phyloP scores from a whole-genome alignment of 2,329 filamentous ascomycete genomes.

The Fusarium tuaranense region DNA sequence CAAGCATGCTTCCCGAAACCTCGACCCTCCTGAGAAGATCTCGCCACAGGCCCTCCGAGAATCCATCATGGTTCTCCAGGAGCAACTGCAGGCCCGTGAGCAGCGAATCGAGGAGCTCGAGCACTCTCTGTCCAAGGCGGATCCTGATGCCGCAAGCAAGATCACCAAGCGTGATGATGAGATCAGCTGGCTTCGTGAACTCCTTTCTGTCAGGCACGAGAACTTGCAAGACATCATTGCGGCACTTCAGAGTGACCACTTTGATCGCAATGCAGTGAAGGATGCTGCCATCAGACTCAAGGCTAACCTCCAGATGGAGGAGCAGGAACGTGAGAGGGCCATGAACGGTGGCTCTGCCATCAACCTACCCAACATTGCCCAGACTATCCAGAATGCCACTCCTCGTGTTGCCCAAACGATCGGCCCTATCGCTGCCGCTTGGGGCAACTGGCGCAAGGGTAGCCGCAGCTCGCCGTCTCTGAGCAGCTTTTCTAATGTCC shows the following conservation, averaged over 20 bases:
- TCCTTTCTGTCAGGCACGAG: slow-evolving; percentile 88
- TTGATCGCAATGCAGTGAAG: slow-evolving; percentile 82
- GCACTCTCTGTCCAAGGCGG: slow-evolving; percentile 73
- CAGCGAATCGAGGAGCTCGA: slow-evolving; percentile 89
- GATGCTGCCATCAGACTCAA: slow-evolving; percentile 94
- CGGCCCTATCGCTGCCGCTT: slow-evolving; percentile 85
- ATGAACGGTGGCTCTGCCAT: slow-evolving; percentile 76
- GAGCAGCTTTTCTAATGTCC: slow-evolving; percentile 60
- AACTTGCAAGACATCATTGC: slow-evolving; percentile 93
- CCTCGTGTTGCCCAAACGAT: slow-evolving; percentile 88
- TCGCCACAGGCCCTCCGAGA: slow-evolving; percentile 95
- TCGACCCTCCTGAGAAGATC: slow-evolving; percentile 81
- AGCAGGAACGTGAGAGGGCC: slow-evolving; percentile 91
- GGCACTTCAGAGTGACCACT: slow-evolving; percentile 78
- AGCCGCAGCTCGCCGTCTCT: slow-evolving; percentile 66
- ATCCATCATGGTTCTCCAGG: slow-evolving; percentile 95
- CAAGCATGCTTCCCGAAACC: slow-evolving; percentile 48
- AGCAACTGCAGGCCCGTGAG: slow-evolving; percentile 95
- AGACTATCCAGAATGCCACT: slow-evolving; percentile 80
- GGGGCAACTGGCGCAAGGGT: slow-evolving; percentile 90
- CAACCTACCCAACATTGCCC: slow-evolving; percentile 80
- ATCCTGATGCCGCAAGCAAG: slow-evolving; percentile 83
- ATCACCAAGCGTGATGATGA: slow-evolving; percentile 94
- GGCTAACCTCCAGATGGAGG: slow-evolving; percentile 97
- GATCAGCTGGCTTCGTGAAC: slow-evolving; percentile 93